Conservation (phyloP, 2,329 filamentous ascomycete genomes). For the Leptographium lundbergii region DNA sequence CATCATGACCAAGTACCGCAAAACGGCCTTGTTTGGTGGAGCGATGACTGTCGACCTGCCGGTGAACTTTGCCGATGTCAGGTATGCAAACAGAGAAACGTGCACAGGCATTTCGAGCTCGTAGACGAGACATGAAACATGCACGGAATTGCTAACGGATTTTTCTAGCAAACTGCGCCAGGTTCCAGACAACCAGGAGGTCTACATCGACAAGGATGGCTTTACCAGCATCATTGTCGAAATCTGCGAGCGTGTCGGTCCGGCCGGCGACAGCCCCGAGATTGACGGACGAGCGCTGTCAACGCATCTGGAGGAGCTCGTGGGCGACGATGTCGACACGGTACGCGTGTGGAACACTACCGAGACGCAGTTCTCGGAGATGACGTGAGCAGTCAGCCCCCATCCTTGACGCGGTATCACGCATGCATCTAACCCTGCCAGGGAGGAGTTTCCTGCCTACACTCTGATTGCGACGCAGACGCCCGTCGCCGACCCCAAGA, state of each 20-base stretch:
- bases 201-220: conserved; percentile 73
- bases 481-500: conserved; percentile 22
- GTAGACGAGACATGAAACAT: background rate
- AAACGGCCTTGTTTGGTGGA: conserved; percentile 56
- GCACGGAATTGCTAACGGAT: background rate
- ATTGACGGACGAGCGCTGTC: conserved; percentile 59
- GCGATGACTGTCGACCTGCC: conserved; percentile 59
- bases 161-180: conserved; percentile 51
- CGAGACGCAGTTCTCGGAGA: conserved; percentile 42
- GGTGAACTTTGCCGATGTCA: conserved; percentile 56
- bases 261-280: conserved; percentile 37
- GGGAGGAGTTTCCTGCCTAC: conserved; percentile 45
- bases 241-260: conserved; percentile 68
- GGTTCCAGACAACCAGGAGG: conserved; percentile 81
- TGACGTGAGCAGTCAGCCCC: conserved; percentile 3
- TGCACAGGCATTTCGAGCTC: background rate
- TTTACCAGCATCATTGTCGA: conserved; percentile 85
- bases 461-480: conserved; percentile 58
- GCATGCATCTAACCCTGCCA: conserved; percentile 14
- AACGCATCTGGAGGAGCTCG: conserved; percentile 56
- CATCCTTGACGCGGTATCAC: background rate
- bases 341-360: conserved; percentile 56
- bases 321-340: conserved; percentile 48
- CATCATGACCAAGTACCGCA: conserved; percentile 39
- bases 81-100: conserved; percentile 29